These are phyloP conservation scores for Colletotrichum salicis DNA, from an alignment of 2,329 filamentous ascomycete species.

Conservation along the genomic window DNA sequence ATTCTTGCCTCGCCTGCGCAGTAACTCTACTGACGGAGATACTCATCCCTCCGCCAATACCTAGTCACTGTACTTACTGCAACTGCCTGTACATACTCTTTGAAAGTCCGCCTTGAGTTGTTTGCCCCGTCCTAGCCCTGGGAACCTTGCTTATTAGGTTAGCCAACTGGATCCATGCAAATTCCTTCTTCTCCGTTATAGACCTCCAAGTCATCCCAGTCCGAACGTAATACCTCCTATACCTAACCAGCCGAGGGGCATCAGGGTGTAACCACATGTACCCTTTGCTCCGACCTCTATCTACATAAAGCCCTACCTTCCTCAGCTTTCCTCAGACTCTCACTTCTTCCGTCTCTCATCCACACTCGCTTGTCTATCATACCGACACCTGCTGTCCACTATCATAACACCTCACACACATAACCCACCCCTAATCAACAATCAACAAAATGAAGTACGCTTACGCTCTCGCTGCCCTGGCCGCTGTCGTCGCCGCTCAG, in stretches of 20 bases:
- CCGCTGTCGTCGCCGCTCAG: constrained; percentile 48
- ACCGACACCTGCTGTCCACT: constrained; percentile 14
- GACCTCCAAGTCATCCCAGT: constrained; percentile 4
- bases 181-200: constrained; percentile 2
- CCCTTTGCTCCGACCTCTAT: background rate
- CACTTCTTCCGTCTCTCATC: background rate
- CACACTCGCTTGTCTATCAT: constrained; percentile 21
- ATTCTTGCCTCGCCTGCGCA: background rate
- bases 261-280: background rate
- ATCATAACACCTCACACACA: constrained; percentile 17
- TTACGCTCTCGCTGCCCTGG: constrained; percentile 43
- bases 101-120: background rate
- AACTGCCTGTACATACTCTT: no score
- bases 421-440: constrained; percentile 22
- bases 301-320: constrained; percentile 32
- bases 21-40: background rate
- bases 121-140: background rate
- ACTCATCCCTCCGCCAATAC: background rate
- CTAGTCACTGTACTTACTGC: background rate
- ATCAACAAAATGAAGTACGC: constrained; percentile 38
- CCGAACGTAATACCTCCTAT: background rate
- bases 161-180: constrained; percentile 18
- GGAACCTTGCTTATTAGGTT: background rate
- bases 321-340: background rate
- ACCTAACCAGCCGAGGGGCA: background rate